phyloP scores from a whole-genome alignment of 1,284 basidiomycete genomes.

The Stygiomarasmius scandens region DNA sequence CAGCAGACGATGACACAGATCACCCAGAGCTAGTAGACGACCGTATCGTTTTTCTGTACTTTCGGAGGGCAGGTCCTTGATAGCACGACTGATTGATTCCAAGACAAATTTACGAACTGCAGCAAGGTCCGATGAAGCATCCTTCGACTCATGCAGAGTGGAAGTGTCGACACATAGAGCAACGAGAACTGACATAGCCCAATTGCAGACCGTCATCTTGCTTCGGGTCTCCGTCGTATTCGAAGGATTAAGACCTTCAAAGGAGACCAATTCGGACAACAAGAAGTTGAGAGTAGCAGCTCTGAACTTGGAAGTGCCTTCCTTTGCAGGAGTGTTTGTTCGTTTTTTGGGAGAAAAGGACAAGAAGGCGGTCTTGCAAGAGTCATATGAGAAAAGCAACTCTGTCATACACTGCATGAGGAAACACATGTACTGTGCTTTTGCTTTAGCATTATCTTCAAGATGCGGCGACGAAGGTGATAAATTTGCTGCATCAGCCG shows the following conservation, averaged over 20 bases:
- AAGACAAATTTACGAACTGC: slow-evolving; percentile 88
- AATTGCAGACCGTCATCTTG: slow-evolving; percentile 73
- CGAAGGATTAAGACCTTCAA: slow-evolving; percentile 69
- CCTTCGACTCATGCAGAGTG: slow-evolving; percentile 70
- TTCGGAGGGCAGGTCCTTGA: slow-evolving; percentile 82
- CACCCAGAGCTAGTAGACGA: slow-evolving; percentile 84
- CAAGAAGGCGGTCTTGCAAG: slow-evolving; percentile 88
- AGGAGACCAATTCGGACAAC: slow-evolving; percentile 77
- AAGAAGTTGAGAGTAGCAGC: slow-evolving; percentile 75
- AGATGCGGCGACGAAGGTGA: neutral
- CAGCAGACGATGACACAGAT: slow-evolving; percentile 88
- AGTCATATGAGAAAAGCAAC: slow-evolving; percentile 89
- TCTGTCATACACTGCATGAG: slow-evolving; percentile 93
- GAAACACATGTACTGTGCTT: slow-evolving; percentile 79
- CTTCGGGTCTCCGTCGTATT: slow-evolving; percentile 56
- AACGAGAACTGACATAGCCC: slow-evolving; percentile 91
- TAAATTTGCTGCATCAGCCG: neutral
- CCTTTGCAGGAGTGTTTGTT: slow-evolving; percentile 63
- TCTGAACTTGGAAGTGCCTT: slow-evolving; percentile 56
- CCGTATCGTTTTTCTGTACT: slow-evolving; percentile 84
- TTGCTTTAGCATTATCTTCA: slow-evolving; percentile 14
- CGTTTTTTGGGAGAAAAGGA: slow-evolving; percentile 77
- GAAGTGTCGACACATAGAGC: slow-evolving; percentile 88
- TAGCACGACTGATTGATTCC: slow-evolving; percentile 83
- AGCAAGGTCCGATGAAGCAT: slow-evolving; percentile 78